A percentile compares a stretch with the other conserved stretches of the same genome.
Evolutionary conservation across 2,329 filamentous ascomycete genomes (phyloP).

Genomic region (Pseudogymnoascus sp.): DNA sequence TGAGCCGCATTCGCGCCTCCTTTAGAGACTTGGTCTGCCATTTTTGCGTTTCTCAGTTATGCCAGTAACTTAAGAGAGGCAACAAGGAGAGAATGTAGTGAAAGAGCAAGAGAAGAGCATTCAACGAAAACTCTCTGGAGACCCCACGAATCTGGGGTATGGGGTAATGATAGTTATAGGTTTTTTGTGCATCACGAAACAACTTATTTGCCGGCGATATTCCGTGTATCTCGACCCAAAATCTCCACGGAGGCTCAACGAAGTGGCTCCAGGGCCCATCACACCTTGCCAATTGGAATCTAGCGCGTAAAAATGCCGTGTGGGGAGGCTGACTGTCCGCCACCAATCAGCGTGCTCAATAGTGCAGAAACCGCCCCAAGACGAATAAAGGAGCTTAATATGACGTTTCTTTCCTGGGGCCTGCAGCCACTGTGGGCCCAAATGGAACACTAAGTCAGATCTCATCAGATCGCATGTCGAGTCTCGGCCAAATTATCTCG

Average conservation of each 20-base stretch:
- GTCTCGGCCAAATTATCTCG: slow-evolving; percentile 1
- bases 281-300: not conserved
- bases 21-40: slow-evolving; percentile 5
- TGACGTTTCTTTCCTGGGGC: slow-evolving; percentile 1
- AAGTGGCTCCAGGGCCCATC: not conserved
- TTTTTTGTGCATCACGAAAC: not conserved
- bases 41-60: not conserved
- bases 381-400: not conserved
- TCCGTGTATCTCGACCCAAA: not conserved
- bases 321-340: not conserved
- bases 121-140: not conserved
- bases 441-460: not conserved
- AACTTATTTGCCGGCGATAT: not conserved
- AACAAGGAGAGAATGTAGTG: not conserved
- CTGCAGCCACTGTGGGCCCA: not conserved
- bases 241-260: not conserved
- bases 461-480: not conserved
- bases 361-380: not conserved
- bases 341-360: not conserved
- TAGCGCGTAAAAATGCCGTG: not conserved
- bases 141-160: slow-evolving; percentile 9
- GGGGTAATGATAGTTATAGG: slow-evolving; percentile 4
- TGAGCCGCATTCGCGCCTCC: not conserved
- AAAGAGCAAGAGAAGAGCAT: not conserved
- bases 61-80: not conserved